phyloP scores from a whole-genome alignment of 306 rosid species.

The Corylus heterophylla region DNA sequence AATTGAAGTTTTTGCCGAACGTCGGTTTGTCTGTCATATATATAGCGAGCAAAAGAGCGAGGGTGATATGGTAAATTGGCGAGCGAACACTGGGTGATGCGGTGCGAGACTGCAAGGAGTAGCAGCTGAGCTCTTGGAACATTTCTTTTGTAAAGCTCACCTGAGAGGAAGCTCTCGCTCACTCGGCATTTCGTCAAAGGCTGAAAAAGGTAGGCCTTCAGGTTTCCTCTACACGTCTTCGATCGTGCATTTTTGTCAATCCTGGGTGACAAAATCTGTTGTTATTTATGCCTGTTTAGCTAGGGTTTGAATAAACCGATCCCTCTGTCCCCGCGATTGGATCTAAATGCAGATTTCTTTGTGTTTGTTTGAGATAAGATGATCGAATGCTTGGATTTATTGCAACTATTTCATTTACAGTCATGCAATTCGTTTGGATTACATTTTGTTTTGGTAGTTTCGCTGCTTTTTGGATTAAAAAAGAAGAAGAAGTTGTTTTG shows the following conservation, averaged over 20 bases:
- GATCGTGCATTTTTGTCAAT: neutral
- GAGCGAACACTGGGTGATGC: neutral
- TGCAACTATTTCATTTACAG: neutral
- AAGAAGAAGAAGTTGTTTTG: neutral
- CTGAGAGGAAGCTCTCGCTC: neutral
- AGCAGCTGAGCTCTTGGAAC: neutral
- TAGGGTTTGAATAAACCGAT: conserved; percentile 10
- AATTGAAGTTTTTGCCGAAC: no score
- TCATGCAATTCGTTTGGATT: neutral
- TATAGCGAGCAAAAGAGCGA: neutral
- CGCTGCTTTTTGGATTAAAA: neutral
- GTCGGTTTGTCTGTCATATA: no score
- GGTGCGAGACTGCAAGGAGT: neutral
- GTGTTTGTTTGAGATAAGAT: neutral
- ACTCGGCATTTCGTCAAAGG: neutral
- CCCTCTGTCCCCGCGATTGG: neutral
- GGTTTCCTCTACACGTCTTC: neutral
- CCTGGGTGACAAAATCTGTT: neutral
- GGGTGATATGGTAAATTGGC: conserved; percentile 13
- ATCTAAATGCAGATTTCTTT: neutral
- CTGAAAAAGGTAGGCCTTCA: neutral
- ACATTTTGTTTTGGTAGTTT: neutral
- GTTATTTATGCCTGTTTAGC: neutral
- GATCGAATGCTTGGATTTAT: neutral
- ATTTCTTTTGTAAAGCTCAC: neutral